phyloP scores from a whole-genome alignment of 441 rosid species.

The California macrophylla region DNA sequence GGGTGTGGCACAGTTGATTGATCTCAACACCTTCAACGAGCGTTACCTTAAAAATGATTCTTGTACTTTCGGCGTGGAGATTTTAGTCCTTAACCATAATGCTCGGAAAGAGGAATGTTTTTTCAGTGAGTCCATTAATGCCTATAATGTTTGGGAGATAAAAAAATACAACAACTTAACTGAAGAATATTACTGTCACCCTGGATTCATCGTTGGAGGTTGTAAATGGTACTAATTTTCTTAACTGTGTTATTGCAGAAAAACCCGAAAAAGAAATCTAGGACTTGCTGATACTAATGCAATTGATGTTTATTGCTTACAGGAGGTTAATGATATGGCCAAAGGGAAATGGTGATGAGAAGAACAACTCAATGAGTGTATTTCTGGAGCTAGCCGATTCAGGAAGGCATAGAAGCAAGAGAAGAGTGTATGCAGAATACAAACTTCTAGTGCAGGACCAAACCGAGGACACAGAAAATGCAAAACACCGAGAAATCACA shows the following conservation, averaged over 20 bases:
- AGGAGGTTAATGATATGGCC: constrained; percentile 6
- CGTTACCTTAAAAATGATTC: constrained; percentile 13
- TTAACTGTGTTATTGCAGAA: not conserved
- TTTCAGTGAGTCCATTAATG: not conserved
- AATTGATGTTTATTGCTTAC: not conserved
- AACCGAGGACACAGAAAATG: not conserved
- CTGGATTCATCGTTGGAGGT: not conserved
- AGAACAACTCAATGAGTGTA: not conserved
- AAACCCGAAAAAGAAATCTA: not conserved
- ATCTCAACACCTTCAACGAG: constrained; percentile 20
- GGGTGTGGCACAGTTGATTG: constrained; percentile 25
- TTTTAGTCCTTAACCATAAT: not conserved
- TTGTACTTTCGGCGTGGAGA: not conserved
- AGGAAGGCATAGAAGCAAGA: not conserved
- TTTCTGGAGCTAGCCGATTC: not conserved
- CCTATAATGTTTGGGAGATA: not conserved
- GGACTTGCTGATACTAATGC: not conserved
- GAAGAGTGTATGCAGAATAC: constrained; percentile 4
- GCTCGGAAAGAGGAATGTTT: not conserved
- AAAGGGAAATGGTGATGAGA: not conserved
- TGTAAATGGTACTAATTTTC: not conserved
- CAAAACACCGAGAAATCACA: constrained; percentile 1
- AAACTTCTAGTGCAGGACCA: not conserved
- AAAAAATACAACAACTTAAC: not conserved
- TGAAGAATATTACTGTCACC: not conserved